Percentiles rank a stretch among this genome's conserved stretches.
Conservation (phyloP, 2,329 filamentous ascomycete genomes). For the Fusarium scirpi region DNA sequence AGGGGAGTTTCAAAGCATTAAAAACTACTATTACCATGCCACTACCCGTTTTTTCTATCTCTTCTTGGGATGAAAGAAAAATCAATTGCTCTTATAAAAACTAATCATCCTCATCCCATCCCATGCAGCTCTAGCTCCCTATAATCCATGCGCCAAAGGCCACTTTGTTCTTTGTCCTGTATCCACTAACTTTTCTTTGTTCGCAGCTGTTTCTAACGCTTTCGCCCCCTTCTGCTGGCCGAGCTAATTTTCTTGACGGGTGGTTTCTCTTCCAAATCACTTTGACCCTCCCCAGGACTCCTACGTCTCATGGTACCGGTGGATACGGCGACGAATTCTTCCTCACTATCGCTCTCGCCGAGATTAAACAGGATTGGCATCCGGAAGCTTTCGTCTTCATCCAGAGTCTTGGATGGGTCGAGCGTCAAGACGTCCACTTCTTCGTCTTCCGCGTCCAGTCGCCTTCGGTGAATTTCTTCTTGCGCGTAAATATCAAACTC, state of each 20-base stretch:
- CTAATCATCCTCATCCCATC: constrained; percentile 12
- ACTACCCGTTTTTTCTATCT: constrained; percentile 17
- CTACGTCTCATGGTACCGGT: constrained; percentile 88
- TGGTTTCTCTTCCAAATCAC: constrained; percentile 62
- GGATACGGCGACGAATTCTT: constrained; percentile 79
- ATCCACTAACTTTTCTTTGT: constrained; percentile 11
- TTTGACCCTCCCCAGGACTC: constrained; percentile 80
- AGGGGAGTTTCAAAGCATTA: constrained; percentile 18
- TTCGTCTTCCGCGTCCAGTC: constrained; percentile 92
- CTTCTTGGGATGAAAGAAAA: constrained; percentile 15
- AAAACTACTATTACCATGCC: constrained; percentile 17
- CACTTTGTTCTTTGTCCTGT: constrained; percentile 30
- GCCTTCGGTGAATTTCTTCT: constrained; percentile 91
- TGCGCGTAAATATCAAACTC: constrained; percentile 98
- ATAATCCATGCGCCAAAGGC: constrained; percentile 25
- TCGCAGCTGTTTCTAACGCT: constrained; percentile 32
- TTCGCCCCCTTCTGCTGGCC: constrained; percentile 56
- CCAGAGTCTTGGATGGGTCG: constrained; percentile 72
- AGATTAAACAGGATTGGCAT: constrained; percentile 96
- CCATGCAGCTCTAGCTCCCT: constrained; percentile 27
- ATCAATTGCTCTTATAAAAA: constrained; percentile 8
- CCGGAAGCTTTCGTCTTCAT: constrained; percentile 75
- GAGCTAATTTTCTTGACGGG: constrained; percentile 54
- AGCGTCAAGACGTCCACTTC: constrained; percentile 89
- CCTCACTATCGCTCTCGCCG: constrained; percentile 94